Evolutionary conservation across 768 basidiomycete species (phyloP), one percentile per base, ranked within the genome.

Genomic region (Gloeopeniophorella convolvens): DNA sequence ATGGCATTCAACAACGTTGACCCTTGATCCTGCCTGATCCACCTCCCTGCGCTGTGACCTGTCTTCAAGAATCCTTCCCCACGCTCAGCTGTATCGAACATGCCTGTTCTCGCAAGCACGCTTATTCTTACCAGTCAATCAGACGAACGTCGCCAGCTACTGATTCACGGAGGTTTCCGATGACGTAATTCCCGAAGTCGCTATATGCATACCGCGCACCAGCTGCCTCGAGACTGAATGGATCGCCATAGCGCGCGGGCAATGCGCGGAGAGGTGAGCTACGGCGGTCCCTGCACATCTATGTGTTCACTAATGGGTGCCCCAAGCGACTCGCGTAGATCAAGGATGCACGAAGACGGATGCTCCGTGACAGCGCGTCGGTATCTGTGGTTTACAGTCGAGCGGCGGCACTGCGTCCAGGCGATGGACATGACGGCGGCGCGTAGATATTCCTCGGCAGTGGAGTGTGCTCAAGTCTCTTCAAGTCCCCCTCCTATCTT

Each of bases 381-480:
- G 16, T 75, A 78, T 45, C 48, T 79, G 42, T 51, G 43, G 27
- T 42, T 77, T 18, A 68, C 63, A 3, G 61, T 59, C 59, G 72
- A 75, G 55, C 71, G 77, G 58, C 60, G 62, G 45, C 72, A 66
- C 37, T 68, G 73, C n/a, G 63, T 63, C 0, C 72, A 75, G 57
- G 72, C 71, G 37, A 55, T 77, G 31, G 77, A 79, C 53, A 79
- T 79, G 74, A 60, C 70, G 10, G 66, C 77, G 31, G 74, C 70
- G 74, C 74, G 5, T 72, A 76, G 48, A 65, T 71, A 20, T 73
- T 79, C 58, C 62, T 77, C 33, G 77, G 76, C 5, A 78, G 78
- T 37, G 77, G 77, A 59, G 74, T 74, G 49, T 58, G 74, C 61
- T 8, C n/a, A n/a, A n/a, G n/a, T n/a, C n/a, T n/a, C n/a, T n/a